A percentile compares a stretch with the other conserved stretches of the same genome.
Evolutionary conservation across 768 basidiomycete species (phyloP).

Genomic region (Mycena pura): DNA sequence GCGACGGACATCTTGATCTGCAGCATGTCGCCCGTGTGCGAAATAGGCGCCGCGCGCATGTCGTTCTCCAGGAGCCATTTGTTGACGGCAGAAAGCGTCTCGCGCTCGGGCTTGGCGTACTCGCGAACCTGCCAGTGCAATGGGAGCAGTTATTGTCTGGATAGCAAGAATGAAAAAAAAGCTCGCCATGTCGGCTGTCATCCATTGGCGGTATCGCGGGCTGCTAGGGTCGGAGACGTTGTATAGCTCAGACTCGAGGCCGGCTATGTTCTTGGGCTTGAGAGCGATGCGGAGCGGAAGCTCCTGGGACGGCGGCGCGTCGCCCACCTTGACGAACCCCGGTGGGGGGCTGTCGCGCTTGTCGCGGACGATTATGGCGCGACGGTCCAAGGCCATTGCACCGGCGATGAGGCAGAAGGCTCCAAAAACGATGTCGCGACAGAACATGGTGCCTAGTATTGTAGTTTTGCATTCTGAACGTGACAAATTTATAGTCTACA

Average conservation of each 20-base stretch:
- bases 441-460: no score
- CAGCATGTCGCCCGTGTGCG: conserved; percentile 38
- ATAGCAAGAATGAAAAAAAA: no score
- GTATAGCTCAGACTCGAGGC: conserved; percentile 40
- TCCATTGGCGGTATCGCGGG: conserved; percentile 37
- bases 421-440: no score
- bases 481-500: no score
- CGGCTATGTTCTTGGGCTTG: conserved; percentile 19
- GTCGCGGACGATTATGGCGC: no score
- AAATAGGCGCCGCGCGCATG: not conserved
- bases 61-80: conserved; percentile 3
- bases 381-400: no score
- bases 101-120: conserved; percentile 16
- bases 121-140: conserved; percentile 1
- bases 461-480: no score
- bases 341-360: no score
- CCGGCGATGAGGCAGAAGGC: no score
- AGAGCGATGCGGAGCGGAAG: conserved; percentile 39
- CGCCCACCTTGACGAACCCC: no score
- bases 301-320: conserved; percentile 17
- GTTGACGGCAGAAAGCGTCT: conserved; percentile 5
- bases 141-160: conserved; percentile 28
- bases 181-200: conserved; percentile 53
- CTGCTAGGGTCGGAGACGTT: conserved; percentile 41
- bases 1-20: conserved; percentile 36